phyloP scores from a whole-genome alignment of 768 basidiomycete species.

The Kwoniella sp. region DNA sequence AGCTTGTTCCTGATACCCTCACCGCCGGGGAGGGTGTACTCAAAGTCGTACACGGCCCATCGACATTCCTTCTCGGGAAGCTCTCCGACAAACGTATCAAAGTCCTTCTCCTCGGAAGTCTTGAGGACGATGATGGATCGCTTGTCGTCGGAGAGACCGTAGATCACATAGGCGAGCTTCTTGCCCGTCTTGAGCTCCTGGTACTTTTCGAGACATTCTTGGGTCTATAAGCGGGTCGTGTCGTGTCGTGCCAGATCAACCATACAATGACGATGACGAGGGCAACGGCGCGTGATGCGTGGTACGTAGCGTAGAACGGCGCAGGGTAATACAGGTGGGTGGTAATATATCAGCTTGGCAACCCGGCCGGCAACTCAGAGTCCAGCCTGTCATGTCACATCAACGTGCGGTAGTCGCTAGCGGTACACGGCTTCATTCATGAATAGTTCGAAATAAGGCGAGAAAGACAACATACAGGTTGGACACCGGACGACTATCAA shows the following conservation, averaged over 20 bases:
- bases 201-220: conserved; percentile 67
- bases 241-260: background rate
- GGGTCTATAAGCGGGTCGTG: conserved; percentile 59
- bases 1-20: conserved; percentile 84
- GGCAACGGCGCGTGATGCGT: no score
- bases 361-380: no score
- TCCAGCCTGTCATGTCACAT: no score
- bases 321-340: no score
- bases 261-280: background rate
- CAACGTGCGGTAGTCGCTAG: background rate
- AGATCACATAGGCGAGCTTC: conserved; percentile 82
- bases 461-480: conserved; percentile 52
- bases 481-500: conserved; percentile 53
- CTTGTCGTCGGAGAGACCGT: conserved; percentile 63
- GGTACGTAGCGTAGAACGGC: no score
- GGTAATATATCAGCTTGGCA: no score
- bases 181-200: conserved; percentile 75
- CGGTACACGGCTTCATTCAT: background rate
- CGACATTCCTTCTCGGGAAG: conserved; percentile 75
- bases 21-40: conserved; percentile 66
- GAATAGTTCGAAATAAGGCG: no score
- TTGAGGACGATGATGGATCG: conserved; percentile 72
- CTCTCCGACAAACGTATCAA: conserved; percentile 72
- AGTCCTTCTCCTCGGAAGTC: conserved; percentile 62
- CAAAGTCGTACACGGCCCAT: conserved; percentile 93